These are phyloP conservation scores for Aureobasidium pullulans DNA, from an alignment of 2,329 filamentous ascomycete species.

Conservation along the genomic window DNA sequence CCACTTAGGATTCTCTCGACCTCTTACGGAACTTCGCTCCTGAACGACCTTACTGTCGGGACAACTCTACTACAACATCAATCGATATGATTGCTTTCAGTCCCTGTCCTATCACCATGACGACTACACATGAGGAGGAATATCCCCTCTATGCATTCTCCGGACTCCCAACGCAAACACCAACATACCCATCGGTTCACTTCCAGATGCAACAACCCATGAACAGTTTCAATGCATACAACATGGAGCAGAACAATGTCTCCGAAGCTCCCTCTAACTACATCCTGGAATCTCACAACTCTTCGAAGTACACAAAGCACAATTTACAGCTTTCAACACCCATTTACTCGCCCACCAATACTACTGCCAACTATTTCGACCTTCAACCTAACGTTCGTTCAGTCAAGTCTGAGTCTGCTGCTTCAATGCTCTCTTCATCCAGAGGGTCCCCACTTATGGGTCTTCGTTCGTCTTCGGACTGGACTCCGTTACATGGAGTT, in stretches of 20 bases:
- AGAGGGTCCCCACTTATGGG: constrained; percentile 50
- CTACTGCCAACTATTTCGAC: constrained; percentile 40
- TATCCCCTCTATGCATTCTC: constrained; percentile 7
- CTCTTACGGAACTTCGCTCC: neutral
- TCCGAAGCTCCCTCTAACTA: neutral
- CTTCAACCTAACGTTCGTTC: constrained; percentile 37
- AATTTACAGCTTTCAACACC: constrained; percentile 23
- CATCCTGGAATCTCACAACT: constrained; percentile 2
- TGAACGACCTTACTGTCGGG: neutral
- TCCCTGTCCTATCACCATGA: neutral
- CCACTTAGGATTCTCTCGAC: neutral
- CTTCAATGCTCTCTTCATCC: constrained; percentile 44
- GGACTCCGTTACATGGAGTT: constrained; percentile 49
- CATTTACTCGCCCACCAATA: constrained; percentile 36
- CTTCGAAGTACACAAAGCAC: neutral
- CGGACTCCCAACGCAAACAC: neutral
- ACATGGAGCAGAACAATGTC: neutral
- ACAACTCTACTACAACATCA: neutral
- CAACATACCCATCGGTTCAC: neutral
- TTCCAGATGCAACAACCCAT: neutral
- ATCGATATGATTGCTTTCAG: constrained; percentile 10
- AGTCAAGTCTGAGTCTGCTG: constrained; percentile 44
- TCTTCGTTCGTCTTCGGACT: constrained; percentile 53
- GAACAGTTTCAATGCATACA: neutral
- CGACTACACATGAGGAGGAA: neutral